Conservation (phyloP, 2,329 filamentous ascomycete genomes). For the Rhynchosporium agropyri region DNA sequence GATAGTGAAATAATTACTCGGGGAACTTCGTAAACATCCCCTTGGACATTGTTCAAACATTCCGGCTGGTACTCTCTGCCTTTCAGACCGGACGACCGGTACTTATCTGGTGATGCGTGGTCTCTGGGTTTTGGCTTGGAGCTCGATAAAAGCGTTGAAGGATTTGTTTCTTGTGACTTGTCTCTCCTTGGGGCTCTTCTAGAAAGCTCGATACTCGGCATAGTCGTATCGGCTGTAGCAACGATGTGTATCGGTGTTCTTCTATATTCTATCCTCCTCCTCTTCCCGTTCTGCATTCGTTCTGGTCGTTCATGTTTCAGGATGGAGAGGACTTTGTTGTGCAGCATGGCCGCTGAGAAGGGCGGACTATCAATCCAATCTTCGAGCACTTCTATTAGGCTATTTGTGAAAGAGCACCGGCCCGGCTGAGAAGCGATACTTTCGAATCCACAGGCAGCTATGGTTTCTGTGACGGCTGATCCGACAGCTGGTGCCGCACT, state of each 20-base stretch:
- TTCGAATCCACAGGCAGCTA: constrained; percentile 33
- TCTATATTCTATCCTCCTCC: constrained; percentile 22
- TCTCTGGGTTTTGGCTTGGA: background rate
- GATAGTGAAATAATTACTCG: constrained; percentile 64
- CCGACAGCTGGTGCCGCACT: constrained; percentile 26
- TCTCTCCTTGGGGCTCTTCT: background rate
- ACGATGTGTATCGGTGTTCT: constrained; percentile 24
- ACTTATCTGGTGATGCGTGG: background rate
- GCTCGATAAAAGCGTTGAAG: background rate
- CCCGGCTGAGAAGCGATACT: constrained; percentile 25
- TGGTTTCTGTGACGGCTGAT: constrained; percentile 30
- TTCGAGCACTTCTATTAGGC: constrained; percentile 32
- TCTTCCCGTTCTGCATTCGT: constrained; percentile 21
- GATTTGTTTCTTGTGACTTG: background rate
- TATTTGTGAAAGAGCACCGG: constrained; percentile 30
- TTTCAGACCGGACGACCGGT: background rate
- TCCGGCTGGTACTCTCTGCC: constrained; percentile 11
- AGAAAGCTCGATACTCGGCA: constrained; percentile 23
- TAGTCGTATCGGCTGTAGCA: constrained; percentile 19
- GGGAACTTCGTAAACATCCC: constrained; percentile 41
- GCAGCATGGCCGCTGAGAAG: constrained; percentile 34
- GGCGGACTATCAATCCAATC: constrained; percentile 30
- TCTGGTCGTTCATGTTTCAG: constrained; percentile 24
- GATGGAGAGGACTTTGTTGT: constrained; percentile 27
- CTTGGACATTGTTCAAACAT: background rate